Evolutionary conservation across 1,284 basidiomycete species (phyloP), one percentile per base, ranked within the genome.

Genomic region (Sporisorium reilianum): DNA sequence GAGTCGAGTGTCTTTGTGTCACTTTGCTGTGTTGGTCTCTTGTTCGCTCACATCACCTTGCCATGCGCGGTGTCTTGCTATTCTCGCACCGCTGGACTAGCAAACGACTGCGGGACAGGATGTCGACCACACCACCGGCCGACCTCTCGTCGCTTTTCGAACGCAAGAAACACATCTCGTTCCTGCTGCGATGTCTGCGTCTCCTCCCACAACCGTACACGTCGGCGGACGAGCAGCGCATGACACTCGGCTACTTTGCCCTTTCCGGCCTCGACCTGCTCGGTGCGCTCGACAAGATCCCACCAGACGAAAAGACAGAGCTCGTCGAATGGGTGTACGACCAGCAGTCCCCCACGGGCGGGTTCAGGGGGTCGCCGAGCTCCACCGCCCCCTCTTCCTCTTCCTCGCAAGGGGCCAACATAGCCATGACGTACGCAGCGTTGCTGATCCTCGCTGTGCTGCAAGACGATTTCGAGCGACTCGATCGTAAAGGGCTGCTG

Each of bases 311-410:
- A 26, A 41, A 59, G 7, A 3, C 28, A 3, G 75, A 70, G 11
- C 71, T 74, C 6, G 55, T 64, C 6, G 87, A 90, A 56, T 97
- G 95, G 94, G 89, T 97, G 52, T 97, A 94, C 92, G 88, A 88
- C 16, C 90, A 95, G 82, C 92, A 95, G 78, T 88, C 88, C 83
- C 48, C 72, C 9, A 16, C 48, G 79, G 80, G 80, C 5, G 79
- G 80, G 1, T 82, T 81, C 26, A 48, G 71, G 14, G 76, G 79
- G 11, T 57, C 55, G 0, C 64, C 69, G 1, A 53, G 59, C 36
- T 45, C 25, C 4, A 14, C 44, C 2, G n/a, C 46, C 0, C 5
- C 10, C 28, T 16, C 28, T 9, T 26, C 45, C 0, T 18, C 9
- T 28, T 16, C 28, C 6, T 40, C 50, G 0, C 5, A 18, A 5